phyloP scores from a whole-genome alignment of 495 filamentous ascomycete species.

The Podospora tetraspora region DNA sequence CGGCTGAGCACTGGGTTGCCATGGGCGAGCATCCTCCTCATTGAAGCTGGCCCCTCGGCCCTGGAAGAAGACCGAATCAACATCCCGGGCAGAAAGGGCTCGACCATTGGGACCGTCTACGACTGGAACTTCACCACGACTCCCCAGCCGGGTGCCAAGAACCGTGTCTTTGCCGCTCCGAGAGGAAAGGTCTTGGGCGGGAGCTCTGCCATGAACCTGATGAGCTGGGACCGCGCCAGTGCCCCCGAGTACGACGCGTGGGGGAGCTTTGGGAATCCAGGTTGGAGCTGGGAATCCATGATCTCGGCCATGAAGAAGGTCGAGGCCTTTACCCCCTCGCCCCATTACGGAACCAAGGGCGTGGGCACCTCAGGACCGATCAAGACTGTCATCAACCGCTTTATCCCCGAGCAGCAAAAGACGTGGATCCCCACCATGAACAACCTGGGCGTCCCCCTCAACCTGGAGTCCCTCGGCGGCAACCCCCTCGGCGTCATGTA shows the following conservation, averaged over 20 bases:
- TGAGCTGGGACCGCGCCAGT: slow-evolving; percentile 49
- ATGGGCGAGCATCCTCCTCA: slow-evolving; percentile 44
- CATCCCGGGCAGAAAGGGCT: slow-evolving; percentile 32
- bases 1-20: slow-evolving; percentile 51
- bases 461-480: slow-evolving; percentile 28
- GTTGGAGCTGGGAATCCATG: slow-evolving; percentile 50
- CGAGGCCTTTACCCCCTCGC: slow-evolving; percentile 24
- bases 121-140: slow-evolving; percentile 49
- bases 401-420: slow-evolving; percentile 28
- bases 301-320: slow-evolving; percentile 25
- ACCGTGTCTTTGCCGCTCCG: slow-evolving; percentile 29
- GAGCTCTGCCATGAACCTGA: slow-evolving; percentile 30
- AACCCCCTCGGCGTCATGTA: slow-evolving; percentile 33
- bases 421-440: slow-evolving; percentile 30
- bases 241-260: slow-evolving; percentile 52
- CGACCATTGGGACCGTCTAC: slow-evolving; percentile 39
- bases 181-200: slow-evolving; percentile 48
- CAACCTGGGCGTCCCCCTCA: slow-evolving; percentile 27
- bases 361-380: slow-evolving; percentile 28
- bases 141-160: slow-evolving; percentile 38
- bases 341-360: slow-evolving; percentile 6
- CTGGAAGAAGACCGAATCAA: slow-evolving; percentile 43
- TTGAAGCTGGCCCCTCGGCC: slow-evolving; percentile 49
- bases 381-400: slow-evolving; percentile 30
- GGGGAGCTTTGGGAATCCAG: slow-evolving; percentile 45